Evolutionary conservation across 140 eudicot genomes (phyloP).

Genomic region (Stevia rebaudiana): DNA sequence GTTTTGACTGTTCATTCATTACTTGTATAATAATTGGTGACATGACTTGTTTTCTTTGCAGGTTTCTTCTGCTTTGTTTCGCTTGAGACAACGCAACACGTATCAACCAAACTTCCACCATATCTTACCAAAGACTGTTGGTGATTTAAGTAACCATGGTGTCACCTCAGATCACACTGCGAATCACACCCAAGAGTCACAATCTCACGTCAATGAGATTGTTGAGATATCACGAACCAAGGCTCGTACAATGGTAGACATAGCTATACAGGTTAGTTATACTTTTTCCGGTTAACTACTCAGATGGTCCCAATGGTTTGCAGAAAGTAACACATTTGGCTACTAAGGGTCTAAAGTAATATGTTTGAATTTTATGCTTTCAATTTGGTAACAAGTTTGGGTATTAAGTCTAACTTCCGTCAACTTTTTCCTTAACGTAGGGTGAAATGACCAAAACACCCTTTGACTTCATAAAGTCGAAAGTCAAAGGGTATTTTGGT

Average conservation of each 20-base stretch:
- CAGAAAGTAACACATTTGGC: no score
- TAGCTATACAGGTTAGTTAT: conserved; percentile 68
- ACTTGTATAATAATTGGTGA: background rate
- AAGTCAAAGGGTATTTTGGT: no score
- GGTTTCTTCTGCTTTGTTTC: conserved; percentile 54
- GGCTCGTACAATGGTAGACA: conserved; percentile 75
- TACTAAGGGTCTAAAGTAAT: no score
- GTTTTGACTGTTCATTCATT: background rate
- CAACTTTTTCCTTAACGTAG: no score
- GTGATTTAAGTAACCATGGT: conserved; percentile 30
- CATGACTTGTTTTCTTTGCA: conserved; percentile 21
- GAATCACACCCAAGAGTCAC: conserved; percentile 45
- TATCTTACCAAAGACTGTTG: conserved; percentile 33
- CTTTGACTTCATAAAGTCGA: no score
- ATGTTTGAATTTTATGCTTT: no score
- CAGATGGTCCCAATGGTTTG: no score
- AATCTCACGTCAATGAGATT: conserved; percentile 55
- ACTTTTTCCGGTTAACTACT: no score
- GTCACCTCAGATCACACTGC: conserved; percentile 32
- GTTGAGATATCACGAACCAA: conserved; percentile 66
- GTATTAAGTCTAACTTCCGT: no score
- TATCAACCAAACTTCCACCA: conserved; percentile 39
- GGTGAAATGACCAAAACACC: no score
- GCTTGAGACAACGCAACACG: conserved; percentile 61
- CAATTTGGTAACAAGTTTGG: no score